Conservation (phyloP, 352 stramenopile genomes). For the Elongisporangium senticosum region DNA sequence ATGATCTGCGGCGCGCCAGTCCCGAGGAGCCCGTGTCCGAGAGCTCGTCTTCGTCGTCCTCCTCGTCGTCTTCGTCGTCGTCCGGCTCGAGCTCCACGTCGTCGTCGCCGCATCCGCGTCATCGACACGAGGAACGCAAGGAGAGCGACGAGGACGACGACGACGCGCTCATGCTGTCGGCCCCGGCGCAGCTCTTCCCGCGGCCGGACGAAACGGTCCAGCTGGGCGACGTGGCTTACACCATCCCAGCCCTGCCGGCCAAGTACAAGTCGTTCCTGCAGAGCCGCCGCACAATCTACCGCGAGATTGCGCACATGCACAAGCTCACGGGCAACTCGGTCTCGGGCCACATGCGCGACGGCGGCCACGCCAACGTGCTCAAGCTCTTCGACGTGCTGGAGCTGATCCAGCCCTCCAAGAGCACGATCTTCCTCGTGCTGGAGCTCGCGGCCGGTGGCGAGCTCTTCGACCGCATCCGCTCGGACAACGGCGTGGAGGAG, state of each 20-base stretch:
- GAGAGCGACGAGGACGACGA: slow-evolving; percentile 2
- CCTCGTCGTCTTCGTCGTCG: not conserved
- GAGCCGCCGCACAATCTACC: slow-evolving; percentile 90
- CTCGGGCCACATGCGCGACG: slow-evolving; percentile 55
- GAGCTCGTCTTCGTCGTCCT: not conserved
- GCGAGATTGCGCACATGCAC: slow-evolving; percentile 96
- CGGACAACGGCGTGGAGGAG: slow-evolving; percentile 79
- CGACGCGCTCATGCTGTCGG: not conserved
- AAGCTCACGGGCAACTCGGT: slow-evolving; percentile 82
- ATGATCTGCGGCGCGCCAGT: slow-evolving; percentile 8
- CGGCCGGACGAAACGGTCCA: slow-evolving; percentile 16
- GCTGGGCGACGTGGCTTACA: slow-evolving; percentile 34
- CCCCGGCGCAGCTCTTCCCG: slow-evolving; percentile 10
- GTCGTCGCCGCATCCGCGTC: slow-evolving; percentile 4
- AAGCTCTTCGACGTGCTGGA: slow-evolving; percentile 96
- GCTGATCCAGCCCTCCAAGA: slow-evolving; percentile 92
- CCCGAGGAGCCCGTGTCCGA: slow-evolving; percentile 1
- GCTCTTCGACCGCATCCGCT: slow-evolving; percentile 91
- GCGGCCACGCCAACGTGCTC: slow-evolving; percentile 93
- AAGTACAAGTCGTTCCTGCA: slow-evolving; percentile 93
- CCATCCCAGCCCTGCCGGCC: slow-evolving; percentile 84
- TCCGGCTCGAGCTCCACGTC: not conserved
- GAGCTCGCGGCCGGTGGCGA: slow-evolving; percentile 89
- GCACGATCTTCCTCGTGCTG: slow-evolving; percentile 91
- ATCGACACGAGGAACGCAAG: slow-evolving; percentile 9